Evolutionary conservation across 2,329 filamentous ascomycete genomes (phyloP).

Genomic region (Cordyceps pruinosa): DNA sequence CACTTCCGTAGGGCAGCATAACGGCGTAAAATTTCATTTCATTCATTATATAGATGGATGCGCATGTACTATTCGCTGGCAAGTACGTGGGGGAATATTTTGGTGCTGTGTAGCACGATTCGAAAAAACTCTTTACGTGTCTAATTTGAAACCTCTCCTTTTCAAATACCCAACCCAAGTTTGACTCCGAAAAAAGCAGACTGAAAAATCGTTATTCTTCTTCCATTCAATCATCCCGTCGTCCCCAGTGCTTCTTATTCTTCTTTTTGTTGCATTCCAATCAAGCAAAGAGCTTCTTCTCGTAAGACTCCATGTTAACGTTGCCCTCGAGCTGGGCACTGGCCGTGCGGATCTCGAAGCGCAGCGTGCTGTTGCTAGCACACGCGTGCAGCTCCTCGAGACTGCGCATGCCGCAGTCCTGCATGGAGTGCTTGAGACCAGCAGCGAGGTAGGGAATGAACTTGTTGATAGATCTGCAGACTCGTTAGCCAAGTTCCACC

Average conservation of each 20-base stretch:
- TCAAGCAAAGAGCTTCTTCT: conserved; percentile 98
- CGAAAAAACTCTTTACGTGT: conserved; percentile 11
- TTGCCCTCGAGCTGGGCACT: conserved; percentile 95
- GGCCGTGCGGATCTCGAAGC: conserved; percentile 90
- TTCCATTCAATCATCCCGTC: conserved; percentile 6
- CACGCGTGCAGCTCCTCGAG: conserved; percentile 68
- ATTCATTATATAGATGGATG: neutral
- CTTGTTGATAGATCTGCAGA: conserved; percentile 71
- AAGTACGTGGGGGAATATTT: conserved; percentile 14
- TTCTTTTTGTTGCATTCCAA: conserved; percentile 15
- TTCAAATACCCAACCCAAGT: conserved; percentile 8
- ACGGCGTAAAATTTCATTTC: conserved; percentile 10
- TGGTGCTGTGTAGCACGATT: conserved; percentile 9
- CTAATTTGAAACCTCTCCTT: conserved; percentile 5
- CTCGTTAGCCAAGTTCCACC: conserved; percentile 23
- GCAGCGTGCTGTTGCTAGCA: conserved; percentile 66
- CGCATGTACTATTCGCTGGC: conserved; percentile 14
- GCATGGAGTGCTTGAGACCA: conserved; percentile 93
- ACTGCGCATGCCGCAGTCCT: conserved; percentile 86
- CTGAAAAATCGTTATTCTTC: conserved; percentile 3
- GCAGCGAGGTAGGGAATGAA: conserved; percentile 94
- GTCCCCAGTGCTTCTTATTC: too few species aligned
- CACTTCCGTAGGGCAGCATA: conserved; percentile 11
- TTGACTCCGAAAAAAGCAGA: conserved; percentile 6
- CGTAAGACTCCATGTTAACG: conserved; percentile 97